Percentiles rank a stretch among this genome's conserved stretches.
phyloP scores from a whole-genome alignment of 345 rosid species.

The Toxicodendron radicans region DNA sequence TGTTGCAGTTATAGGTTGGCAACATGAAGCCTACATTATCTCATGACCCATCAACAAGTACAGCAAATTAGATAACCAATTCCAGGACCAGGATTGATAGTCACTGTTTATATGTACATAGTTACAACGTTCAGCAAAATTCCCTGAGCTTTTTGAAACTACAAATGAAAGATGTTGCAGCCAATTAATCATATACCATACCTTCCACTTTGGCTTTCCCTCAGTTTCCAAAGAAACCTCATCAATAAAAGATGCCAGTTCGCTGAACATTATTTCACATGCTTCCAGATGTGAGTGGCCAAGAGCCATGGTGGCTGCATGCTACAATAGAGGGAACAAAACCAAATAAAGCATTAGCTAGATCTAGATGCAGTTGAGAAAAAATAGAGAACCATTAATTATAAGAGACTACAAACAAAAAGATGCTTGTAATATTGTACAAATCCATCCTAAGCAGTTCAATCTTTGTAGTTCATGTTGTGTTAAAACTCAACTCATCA shows the following conservation, averaged over 20 bases:
- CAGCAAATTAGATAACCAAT: constrained; percentile 1
- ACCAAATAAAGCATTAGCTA: constrained; percentile 15
- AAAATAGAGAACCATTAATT: neutral
- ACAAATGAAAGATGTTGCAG: neutral
- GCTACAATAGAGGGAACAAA: constrained; percentile 45
- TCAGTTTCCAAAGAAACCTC: constrained; percentile 93
- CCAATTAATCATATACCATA: constrained; percentile 22
- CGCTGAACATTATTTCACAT: constrained; percentile 91
- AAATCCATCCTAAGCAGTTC: neutral
- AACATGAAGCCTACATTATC: neutral
- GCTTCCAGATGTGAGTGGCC: constrained; percentile 98
- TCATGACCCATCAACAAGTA: neutral
- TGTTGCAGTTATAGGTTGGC: neutral
- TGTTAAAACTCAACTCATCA: neutral
- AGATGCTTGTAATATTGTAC: neutral
- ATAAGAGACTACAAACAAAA: neutral
- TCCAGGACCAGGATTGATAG: neutral
- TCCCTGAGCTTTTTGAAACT: neutral
- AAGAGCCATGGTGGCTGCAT: constrained; percentile 96
- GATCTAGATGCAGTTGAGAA: neutral
- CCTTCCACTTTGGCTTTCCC: constrained; percentile 98
- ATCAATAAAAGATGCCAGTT: constrained; percentile 85
- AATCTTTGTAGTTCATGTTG: neutral
- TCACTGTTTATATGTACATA: neutral
- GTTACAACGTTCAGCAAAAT: neutral